Base-by-base conservation (phyloP, 192 early-diverging fungal species). In the Umbelopsis sp. region DNA sequence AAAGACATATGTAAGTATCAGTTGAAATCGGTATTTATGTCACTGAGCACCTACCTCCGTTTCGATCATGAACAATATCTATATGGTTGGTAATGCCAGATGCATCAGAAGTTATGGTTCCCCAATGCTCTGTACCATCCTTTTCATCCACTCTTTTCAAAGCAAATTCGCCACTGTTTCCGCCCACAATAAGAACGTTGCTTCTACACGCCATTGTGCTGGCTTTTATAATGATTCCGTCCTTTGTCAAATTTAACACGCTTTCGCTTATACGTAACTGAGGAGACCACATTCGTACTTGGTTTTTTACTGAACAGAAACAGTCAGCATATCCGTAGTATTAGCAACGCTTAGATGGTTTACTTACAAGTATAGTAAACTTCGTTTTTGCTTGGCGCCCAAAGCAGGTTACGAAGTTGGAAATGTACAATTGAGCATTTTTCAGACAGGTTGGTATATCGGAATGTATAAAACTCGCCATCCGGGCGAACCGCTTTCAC, bases 51-150 rank as follows among this genome's bases (percentile, higher is more conserved):
- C 66, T 67, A 82, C 83, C 72, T 50, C 86, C 84, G 68, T 70
- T 65, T 33, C 84, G 77, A 27, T 51, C 45, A 37, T 74, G 52
- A 16, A 70, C 69, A 8, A 90, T 80, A 47, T 89, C 87, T 8
- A 82, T 77, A 68, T 91, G 88, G 72, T 91, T 91, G 33, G 85
- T 88, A 64, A 90, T 90, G 1, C 87, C 88, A 22, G 77, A 80
- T 21, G 71, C 52, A 51, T 85, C 76, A 15, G 58, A 53, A 48
- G 86, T 84, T 12, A 86, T 75, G 0, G 65, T 66, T 2, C 71
- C 73, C 67, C 68, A 74, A 37, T 76, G 74, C n/a, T 66, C 52
- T n/a, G 46, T 21, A 45, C 23, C 33, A 13, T 33, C 41, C 0
- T 25, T n/a, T 37, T 66, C 66, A 67, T 81, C 72, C 9, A 83